Percentiles rank a stretch among this genome's conserved stretches.
These are phyloP conservation scores for Pythium grandisporangium DNA, from an alignment of 352 stramenopile genomes.

Conservation along the genomic window DNA sequence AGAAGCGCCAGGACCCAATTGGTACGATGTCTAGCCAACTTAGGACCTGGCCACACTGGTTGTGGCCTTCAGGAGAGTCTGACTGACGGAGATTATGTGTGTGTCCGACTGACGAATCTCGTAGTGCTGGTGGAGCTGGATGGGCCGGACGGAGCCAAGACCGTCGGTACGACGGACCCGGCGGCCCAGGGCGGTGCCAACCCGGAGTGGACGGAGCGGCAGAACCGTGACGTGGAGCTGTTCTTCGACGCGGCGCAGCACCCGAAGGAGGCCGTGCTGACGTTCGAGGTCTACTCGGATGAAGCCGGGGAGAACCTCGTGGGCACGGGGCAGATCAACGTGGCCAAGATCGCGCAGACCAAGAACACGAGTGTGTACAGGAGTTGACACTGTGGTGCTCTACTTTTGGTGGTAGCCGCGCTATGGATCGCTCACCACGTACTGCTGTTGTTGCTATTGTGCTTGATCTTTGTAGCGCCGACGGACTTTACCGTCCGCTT, in stretches of 20 bases:
- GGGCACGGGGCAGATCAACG: conserved; percentile 54
- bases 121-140: conserved; percentile 65
- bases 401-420: too few species aligned
- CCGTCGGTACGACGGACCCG: conserved; percentile 55
- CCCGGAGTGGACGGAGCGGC: conserved; percentile 53
- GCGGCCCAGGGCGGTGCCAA: conserved; percentile 45
- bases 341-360: conserved; percentile 24
- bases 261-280: conserved; percentile 37
- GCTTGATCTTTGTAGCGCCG: conserved; percentile 2
- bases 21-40: conserved; percentile 17
- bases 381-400: too few species aligned
- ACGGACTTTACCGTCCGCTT: conserved; percentile 39
- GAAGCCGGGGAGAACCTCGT: conserved; percentile 69
- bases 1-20: conserved; percentile 72
- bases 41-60: background rate
- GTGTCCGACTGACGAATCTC: conserved; percentile 2
- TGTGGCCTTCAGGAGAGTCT: conserved; percentile 5
- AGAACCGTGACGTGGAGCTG: conserved; percentile 78
- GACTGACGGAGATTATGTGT: background rate
- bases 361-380: conserved; percentile 26
- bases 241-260: conserved; percentile 56
- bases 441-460: too few species aligned
- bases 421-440: too few species aligned
- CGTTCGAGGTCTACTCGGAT: conserved; percentile 62
- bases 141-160: conserved; percentile 46